Conservation (phyloP, 2,329 filamentous ascomycete genomes). For the Zymoseptoria ardabiliae region DNA sequence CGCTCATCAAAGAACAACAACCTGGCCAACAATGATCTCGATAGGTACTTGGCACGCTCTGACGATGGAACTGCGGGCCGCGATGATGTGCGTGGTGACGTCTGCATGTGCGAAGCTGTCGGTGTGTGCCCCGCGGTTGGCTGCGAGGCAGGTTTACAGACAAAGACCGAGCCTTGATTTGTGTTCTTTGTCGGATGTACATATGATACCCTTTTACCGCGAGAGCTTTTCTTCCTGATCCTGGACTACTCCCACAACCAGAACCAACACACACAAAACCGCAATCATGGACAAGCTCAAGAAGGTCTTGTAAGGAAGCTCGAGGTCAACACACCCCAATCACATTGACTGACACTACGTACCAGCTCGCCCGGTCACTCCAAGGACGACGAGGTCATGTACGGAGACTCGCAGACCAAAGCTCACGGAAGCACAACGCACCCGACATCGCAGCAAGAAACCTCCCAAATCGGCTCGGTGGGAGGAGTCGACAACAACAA, state of each 20-base stretch:
- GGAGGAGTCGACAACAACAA: constrained; percentile 5
- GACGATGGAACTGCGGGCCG: neutral
- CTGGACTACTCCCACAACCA: neutral
- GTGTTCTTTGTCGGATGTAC: neutral
- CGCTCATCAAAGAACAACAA: neutral
- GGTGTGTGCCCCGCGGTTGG: neutral
- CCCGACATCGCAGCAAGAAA: constrained; percentile 3
- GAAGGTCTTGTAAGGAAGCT: constrained; percentile 33
- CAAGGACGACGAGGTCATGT: constrained; percentile 33
- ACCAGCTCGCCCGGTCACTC: constrained; percentile 24
- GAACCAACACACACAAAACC: neutral
- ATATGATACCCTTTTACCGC: neutral
- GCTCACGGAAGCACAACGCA: constrained; percentile 4
- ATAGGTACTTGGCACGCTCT: neutral
- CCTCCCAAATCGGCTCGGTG: constrained; percentile 4
- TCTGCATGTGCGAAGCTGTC: neutral
- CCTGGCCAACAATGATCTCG: neutral
- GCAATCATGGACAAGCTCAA: constrained; percentile 39
- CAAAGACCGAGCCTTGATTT: neutral
- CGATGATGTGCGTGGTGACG: neutral
- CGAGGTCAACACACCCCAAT: neutral
- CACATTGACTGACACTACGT: constrained; percentile 1
- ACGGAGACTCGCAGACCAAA: constrained; percentile 20
- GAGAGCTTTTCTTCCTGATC: neutral
- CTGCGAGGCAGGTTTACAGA: neutral